Base-by-base conservation (phyloP, 1,284 basidiomycete genomes). In the Phlebopus sp. region DNA sequence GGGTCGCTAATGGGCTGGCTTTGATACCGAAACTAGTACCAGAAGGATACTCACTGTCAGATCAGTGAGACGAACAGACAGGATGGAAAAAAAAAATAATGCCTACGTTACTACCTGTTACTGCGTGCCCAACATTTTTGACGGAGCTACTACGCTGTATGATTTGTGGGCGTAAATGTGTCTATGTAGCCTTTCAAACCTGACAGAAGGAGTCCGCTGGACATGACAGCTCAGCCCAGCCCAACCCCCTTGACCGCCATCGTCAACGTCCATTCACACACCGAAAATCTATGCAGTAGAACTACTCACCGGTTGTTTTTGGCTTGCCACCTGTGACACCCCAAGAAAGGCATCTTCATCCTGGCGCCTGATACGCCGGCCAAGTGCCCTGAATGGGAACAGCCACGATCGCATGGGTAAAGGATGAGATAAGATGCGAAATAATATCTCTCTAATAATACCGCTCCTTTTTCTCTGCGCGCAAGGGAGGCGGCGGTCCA, bases 321-420 rank as follows among this genome's bases (percentile, higher is more conserved):
- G 19, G 37, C 21, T 21, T 21, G 5, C 13, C 37, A n/a, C 10
- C 27, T 29, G 27, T 29, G 10, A 29, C 8, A 25, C 15, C n/a
- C 37, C 49, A 36, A 30, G 37, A 59, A 47, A 39, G 47, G 48
- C 29, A 45, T 44, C 14, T 35, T n/a, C 37, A 15, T 31, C 17
- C 17, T 38, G 19, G 59, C 64, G 50, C 61, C 59, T 60, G 52
- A n/a, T n/a, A n/a, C n/a, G n/a, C n/a, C n/a, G 29, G 31, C 25
- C 7, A 29, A 29, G 27, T 29, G 27, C 27, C 27, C 9, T 29
- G 27, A 29, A 29, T n/a, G n/a, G 7, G 47, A 44, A 35, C 45
- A 48, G 46, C 54, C 56, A 46, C 44, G 21, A 38, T 23, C 60
- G 55, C 45, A 53, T 56, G 30, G 43, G 42, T 37, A 13, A 17